Percentiles rank a stretch among this genome's conserved stretches.
Evolutionary conservation across 75 land plant genomes (phyloP).

Genomic region (Azolla pinnata): DNA sequence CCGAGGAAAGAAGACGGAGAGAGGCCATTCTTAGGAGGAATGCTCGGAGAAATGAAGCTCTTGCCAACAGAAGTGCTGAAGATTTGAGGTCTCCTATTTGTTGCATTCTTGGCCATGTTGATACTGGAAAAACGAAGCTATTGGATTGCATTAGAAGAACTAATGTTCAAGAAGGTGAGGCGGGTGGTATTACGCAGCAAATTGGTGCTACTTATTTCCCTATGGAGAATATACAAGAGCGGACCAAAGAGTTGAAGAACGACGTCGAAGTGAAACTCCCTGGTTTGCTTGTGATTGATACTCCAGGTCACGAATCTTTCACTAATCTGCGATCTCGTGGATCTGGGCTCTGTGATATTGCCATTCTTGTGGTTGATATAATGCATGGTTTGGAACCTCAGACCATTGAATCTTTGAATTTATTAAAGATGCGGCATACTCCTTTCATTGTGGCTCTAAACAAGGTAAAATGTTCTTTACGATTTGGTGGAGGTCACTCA

Average conservation of each 20-base stretch:
- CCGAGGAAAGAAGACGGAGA: conserved; percentile 11
- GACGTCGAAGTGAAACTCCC: conserved; percentile 81
- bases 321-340: conserved; percentile 91
- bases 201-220: conserved; percentile 99
- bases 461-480: conserved; percentile 42
- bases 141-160: conserved; percentile 94
- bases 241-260: conserved; percentile 84
- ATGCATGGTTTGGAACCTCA: conserved; percentile 99
- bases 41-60: conserved; percentile 30
- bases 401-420: conserved; percentile 85
- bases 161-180: conserved; percentile 99
- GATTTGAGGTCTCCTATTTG: conserved; percentile 93
- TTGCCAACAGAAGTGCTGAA: conserved; percentile 36
- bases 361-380: conserved; percentile 90
- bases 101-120: conserved; percentile 99
- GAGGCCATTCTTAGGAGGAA: conserved; percentile 24
- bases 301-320: conserved; percentile 97
- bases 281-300: conserved; percentile 90
- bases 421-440: conserved; percentile 75
- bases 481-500: background rate
- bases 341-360: conserved; percentile 96
- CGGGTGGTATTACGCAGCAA: conserved; percentile 98
- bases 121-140: conserved; percentile 96
- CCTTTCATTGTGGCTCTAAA: conserved; percentile 94
- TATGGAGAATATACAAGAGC: conserved; percentile 85